Evolutionary conservation across 1,284 basidiomycete genomes (phyloP), one percentile per base, ranked within the genome.

Genomic region (Leccinum ponderosum): DNA sequence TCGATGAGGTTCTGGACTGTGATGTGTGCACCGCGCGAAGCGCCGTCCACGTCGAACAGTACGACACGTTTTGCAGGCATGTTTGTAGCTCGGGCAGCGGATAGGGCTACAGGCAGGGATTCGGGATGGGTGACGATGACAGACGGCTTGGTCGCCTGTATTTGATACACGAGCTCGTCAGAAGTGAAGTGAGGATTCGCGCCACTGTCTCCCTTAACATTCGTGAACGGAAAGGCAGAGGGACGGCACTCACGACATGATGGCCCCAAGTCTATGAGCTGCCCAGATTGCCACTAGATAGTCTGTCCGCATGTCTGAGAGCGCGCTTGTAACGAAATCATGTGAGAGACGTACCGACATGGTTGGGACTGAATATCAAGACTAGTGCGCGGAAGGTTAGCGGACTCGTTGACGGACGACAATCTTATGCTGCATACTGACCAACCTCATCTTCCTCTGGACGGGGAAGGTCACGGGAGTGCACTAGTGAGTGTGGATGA

Each of bases 261-360:
- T 83, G 3, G 80, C 92, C 11, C 92, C 91, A 12, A 93, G 74
- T 48, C 84, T 82, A 65, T 93, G 91, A 1, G 80, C 75, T 1
- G 90, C 93, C 91, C 93, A 94, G 11, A 93, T 77, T 2, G 79
- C 79, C 8, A 87, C 78, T 1, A 86, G 84, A 64, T 92, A 94
- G 71, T 93, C 91, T 90, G 63, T 27, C 56, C 25, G 25, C 8
- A 29, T 55, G 55, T 65, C 58, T 20, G 51, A 37, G 55, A 56
- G 1, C 31, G 56, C n/a, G 4, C 29, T 54, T 27, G 31, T 7
- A 50, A 53, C 39, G 52, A 53, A 12, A 53, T 0, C 4, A 4
- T 9, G 27, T 6, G n/a, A 6, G 12, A 57, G 39, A 42, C 69
- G 6, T 62, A 87, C 89, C 87, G 51, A 87, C 73, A 68, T 89